Evolutionary conservation across 495 filamentous ascomycete genomes (phyloP).

Genomic region (Pyronema domesticum): DNA sequence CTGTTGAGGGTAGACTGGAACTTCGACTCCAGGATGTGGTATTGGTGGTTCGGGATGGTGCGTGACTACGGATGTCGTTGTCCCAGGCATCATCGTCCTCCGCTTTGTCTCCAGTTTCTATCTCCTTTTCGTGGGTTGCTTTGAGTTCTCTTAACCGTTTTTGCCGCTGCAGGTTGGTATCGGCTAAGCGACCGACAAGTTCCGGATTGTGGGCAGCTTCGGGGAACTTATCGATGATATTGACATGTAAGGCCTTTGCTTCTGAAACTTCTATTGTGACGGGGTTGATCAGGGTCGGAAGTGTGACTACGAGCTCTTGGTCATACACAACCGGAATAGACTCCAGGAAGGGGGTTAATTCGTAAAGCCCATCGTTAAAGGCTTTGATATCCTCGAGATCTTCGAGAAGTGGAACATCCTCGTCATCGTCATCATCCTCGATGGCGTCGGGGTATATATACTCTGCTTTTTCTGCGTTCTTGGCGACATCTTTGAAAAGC

Average conservation of each 20-base stretch:
- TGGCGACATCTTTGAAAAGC: conserved; percentile 1
- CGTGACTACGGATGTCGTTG: background rate
- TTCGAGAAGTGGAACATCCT: background rate
- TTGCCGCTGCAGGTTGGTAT: conserved; percentile 1
- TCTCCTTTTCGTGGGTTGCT: background rate
- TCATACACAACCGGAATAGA: background rate
- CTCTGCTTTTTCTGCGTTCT: conserved; percentile 4
- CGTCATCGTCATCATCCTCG: background rate
- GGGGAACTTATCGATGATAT: conserved; percentile 7
- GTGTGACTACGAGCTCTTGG: background rate
- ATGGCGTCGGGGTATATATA: conserved; percentile 4
- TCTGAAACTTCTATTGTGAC: background rate
- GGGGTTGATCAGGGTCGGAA: too few species aligned
- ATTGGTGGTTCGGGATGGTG: background rate
- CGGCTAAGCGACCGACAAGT: conserved; percentile 1
- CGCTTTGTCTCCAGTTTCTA: background rate
- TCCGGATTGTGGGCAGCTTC: background rate
- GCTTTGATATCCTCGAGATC: conserved; percentile 3
- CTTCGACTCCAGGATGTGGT: background rate
- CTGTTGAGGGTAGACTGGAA: background rate
- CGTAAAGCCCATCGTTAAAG: conserved; percentile 5
- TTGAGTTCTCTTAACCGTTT: conserved; percentile 1
- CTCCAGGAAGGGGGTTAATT: conserved; percentile 6
- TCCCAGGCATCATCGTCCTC: background rate
- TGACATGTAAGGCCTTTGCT: conserved; percentile 1